Percentiles rank a stretch among this genome's conserved stretches.
phyloP scores from a whole-genome alignment of 1,284 basidiomycete species.

The Ustilago trichophora region DNA sequence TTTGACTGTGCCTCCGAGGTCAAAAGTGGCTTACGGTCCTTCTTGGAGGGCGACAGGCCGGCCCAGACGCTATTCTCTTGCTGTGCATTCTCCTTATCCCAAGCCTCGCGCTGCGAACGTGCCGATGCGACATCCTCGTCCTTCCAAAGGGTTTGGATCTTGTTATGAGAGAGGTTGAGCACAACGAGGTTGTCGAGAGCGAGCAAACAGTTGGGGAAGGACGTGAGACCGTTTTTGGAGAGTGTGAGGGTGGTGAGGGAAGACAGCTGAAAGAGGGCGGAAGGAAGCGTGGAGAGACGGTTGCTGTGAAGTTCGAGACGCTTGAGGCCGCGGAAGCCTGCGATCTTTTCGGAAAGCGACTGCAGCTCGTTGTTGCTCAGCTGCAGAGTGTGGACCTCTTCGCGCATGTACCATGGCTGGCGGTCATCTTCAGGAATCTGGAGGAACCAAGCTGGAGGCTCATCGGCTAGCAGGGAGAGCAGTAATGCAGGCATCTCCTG shows the following conservation, averaged over 20 bases:
- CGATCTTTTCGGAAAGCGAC: conserved; percentile 45
- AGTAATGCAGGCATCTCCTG: conserved; percentile 34
- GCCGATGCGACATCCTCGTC: conserved; percentile 23
- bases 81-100: conserved; percentile 42
- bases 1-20: background rate
- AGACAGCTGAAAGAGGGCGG: conserved; percentile 39
- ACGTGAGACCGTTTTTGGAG: conserved; percentile 49
- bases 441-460: conserved; percentile 50
- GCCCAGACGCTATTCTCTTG: conserved; percentile 54
- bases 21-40: conserved; percentile 25
- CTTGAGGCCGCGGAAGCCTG: conserved; percentile 46
- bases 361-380: conserved; percentile 51
- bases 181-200: conserved; percentile 50
- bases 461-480: conserved; percentile 49
- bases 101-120: conserved; percentile 25
- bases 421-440: conserved; percentile 44
- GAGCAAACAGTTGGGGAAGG: conserved; percentile 47
- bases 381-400: conserved; percentile 46
- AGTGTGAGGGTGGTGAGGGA: conserved; percentile 54
- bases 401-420: conserved; percentile 54
- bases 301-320: conserved; percentile 60
- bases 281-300: conserved; percentile 43
- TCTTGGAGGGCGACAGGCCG: conserved; percentile 43
- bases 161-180: conserved; percentile 61
- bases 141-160: conserved; percentile 51